Base-by-base conservation (phyloP, 2,329 filamentous ascomycete species). In the Thelonectria rubi region DNA sequence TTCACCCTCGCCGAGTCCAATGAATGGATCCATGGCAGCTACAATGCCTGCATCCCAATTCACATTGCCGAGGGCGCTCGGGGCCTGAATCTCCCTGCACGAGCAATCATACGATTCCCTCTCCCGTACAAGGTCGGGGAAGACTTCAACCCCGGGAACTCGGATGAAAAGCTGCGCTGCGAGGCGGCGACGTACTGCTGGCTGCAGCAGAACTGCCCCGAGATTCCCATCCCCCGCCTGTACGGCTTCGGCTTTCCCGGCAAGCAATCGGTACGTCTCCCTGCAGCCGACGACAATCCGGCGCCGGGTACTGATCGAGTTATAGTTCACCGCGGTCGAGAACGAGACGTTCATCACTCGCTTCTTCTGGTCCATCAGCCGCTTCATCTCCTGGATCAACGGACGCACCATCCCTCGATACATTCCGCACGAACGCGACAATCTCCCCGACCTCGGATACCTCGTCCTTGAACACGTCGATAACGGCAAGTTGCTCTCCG, bases 161-260 rank as follows among this genome's bases (percentile, higher is more conserved):
- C 72, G 15, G 77, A 82, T 40, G 78, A 81, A 66, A 81, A 81
- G 69, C 24, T 81, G 12, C 63, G 63, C 11, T 66, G 60, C 26
- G 69, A 71, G 54, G 65, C 62, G 24, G 68, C 64, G 1, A 64
- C 65, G 9, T 67, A 71, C 50, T 52, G 55, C n/a, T 71, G 65
- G 68, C 48, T 71, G 55, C 64, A 70, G 50, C 50, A 64, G 34
- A 64, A 72, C 50, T 72, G 70, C 52, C 67, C 68, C 9, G 59
- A 51, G 21, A 45, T 71, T n/a, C 67, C 60, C 11, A 62, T 69
- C 34, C 66, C 69, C 39, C 55, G 48, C 10, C 61, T 72, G 5
- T 63, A 63, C 17, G 67, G 62, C 26, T 70, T 72, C 58, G 67
- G 63, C 21, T 62, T 71, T 39, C 64, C 53, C 21, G 60, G 50